phyloP scores from a whole-genome alignment of 192 early-diverging fungal species.

The Podila epigama region DNA sequence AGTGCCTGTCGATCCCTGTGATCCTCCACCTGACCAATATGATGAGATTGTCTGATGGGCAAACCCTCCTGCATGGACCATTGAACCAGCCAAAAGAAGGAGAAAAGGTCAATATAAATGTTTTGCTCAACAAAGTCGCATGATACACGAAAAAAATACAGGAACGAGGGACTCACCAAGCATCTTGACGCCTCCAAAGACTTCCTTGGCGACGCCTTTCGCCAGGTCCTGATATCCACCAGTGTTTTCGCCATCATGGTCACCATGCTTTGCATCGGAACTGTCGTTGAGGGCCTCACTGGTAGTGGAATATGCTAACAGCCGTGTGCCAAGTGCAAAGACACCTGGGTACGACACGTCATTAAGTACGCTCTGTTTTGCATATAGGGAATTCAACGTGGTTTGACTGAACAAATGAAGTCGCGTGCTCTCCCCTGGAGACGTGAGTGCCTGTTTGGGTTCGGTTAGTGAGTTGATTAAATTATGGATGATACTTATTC shows the following conservation, averaged over 20 bases:
- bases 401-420: constrained; percentile 60
- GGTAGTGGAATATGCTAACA: constrained; percentile 76
- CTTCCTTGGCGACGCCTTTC: constrained; percentile 81
- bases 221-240: constrained; percentile 61
- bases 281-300: constrained; percentile 51
- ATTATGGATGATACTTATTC: neutral
- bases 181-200: constrained; percentile 77
- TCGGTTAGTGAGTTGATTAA: neutral
- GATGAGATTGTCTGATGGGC: constrained; percentile 73
- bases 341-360: constrained; percentile 62
- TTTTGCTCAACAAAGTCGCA: neutral
- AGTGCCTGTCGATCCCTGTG: constrained; percentile 18
- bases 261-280: constrained; percentile 62
- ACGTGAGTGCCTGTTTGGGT: constrained; percentile 11
- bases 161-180: constrained; percentile 53
- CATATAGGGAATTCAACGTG: constrained; percentile 48
- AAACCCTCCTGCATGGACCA: constrained; percentile 48
- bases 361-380: constrained; percentile 49
- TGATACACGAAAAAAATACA: neutral
- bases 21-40: constrained; percentile 62
- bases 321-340: constrained; percentile 70
- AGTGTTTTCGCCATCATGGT: constrained; percentile 30
- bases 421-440: constrained; percentile 44
- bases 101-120: neutral
- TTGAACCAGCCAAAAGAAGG: neutral